Percentiles rank a stretch among this genome's conserved stretches.
These are phyloP conservation scores for Paratinospora sagittata DNA, from an alignment of 164 flowering plant species.

Conservation along the genomic window DNA sequence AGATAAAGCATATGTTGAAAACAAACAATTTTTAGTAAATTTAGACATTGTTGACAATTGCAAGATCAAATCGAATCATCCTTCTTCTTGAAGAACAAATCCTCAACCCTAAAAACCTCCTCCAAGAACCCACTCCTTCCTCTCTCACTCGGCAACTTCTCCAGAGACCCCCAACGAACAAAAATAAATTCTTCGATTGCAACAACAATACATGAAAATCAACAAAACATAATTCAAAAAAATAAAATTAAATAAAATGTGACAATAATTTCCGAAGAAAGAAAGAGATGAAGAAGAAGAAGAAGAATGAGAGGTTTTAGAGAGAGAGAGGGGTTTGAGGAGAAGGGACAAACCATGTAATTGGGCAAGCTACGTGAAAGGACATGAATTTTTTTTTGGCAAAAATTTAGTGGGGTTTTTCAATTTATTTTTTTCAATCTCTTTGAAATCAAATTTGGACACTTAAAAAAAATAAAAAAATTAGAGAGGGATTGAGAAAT, in stretches of 20 bases:
- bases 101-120: conserved; percentile 48
- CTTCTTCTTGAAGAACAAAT: conserved; percentile 25
- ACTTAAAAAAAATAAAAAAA: too few species aligned
- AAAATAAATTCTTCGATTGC: conserved; percentile 71
- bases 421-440: too few species aligned
- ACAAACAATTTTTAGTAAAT: too few species aligned
- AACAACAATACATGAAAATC: background rate
- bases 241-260: background rate
- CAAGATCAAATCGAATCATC: too few species aligned
- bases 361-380: conserved; percentile 99
- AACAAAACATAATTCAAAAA: background rate
- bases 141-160: conserved; percentile 31
- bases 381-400: conserved; percentile 42
- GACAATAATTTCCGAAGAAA: background rate
- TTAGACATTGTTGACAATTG: too few species aligned
- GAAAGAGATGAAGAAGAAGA: background rate
- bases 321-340: conserved; percentile 17
- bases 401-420: too few species aligned
- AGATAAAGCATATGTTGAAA: background rate
- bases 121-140: conserved; percentile 38
- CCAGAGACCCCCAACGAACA: conserved; percentile 75
- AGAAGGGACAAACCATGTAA: conserved; percentile 65
- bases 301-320: conserved; percentile 9
- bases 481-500: too few species aligned
- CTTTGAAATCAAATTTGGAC: too few species aligned